Evolutionary conservation across 2,329 filamentous ascomycete genomes (phyloP).

Genomic region (Exophiala oligosperma): DNA sequence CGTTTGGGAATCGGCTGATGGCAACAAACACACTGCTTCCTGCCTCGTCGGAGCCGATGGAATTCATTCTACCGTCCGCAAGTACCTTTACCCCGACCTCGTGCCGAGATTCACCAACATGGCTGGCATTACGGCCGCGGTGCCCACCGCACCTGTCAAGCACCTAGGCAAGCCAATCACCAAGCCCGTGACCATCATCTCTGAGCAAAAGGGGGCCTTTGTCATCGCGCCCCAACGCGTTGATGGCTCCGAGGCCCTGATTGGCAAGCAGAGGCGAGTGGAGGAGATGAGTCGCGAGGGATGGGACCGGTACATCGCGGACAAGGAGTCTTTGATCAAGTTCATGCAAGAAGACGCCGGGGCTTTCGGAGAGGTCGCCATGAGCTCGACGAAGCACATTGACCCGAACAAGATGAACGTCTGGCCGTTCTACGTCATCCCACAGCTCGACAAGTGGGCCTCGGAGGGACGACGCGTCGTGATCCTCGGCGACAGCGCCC

Average conservation of each 20-base stretch:
- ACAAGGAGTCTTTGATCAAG: slow-evolving; percentile 31
- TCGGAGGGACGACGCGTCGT: slow-evolving; percentile 52
- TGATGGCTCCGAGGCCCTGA: slow-evolving; percentile 37
- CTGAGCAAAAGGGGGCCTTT: slow-evolving; percentile 34
- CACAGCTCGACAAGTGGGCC: slow-evolving; percentile 50
- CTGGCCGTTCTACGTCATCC: slow-evolving; percentile 54
- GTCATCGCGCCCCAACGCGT: slow-evolving; percentile 40
- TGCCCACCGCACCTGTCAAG: slow-evolving; percentile 13
- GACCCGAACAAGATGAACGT: slow-evolving; percentile 33
- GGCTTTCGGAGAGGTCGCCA: slow-evolving; percentile 12
- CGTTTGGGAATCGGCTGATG: slow-evolving; percentile 52
- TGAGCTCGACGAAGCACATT: slow-evolving; percentile 18
- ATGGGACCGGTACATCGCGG: slow-evolving; percentile 35
- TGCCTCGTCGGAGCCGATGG: slow-evolving; percentile 60
- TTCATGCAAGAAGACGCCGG: slow-evolving; percentile 23
- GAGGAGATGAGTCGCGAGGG: slow-evolving; percentile 36
- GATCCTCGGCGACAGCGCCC: slow-evolving; percentile 58
- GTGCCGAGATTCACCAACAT: slow-evolving; percentile 54
- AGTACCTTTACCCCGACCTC: slow-evolving; percentile 51
- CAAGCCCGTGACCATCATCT: slow-evolving; percentile 18
- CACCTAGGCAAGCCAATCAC: slow-evolving; percentile 10
- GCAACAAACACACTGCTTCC: slow-evolving; percentile 35
- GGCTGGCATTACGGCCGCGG: slow-evolving; percentile 39
- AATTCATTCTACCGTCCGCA: slow-evolving; percentile 58
- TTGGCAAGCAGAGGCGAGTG: slow-evolving; percentile 38